Evolutionary conservation across 306 rosid species (phyloP).

Genomic region (Cicer cuneatum): DNA sequence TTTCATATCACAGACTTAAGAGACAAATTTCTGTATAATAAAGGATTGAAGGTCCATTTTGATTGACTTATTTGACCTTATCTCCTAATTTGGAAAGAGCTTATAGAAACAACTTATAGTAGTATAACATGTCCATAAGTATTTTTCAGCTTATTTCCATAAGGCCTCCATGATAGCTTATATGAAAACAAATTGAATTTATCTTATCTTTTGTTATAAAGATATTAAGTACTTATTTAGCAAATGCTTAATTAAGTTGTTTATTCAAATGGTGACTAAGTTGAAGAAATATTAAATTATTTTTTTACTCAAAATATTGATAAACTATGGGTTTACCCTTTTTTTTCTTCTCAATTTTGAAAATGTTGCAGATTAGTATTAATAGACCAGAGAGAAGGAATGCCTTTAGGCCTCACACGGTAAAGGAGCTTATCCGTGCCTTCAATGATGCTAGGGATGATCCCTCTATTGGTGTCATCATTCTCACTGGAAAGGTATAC

Average conservation of each 20-base stretch:
- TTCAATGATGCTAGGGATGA: conserved; percentile 84
- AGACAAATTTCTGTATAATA: not conserved
- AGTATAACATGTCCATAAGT: no score
- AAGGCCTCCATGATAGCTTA: no score
- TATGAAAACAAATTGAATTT: no score
- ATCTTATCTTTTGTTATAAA: no score
- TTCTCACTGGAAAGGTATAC: conserved; percentile 78
- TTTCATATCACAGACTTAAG: not conserved
- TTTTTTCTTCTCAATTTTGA: not conserved
- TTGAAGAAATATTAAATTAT: not conserved
- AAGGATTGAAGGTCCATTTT: no score
- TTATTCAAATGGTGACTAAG: not conserved
- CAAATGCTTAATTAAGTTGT: no score
- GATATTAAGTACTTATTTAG: no score
- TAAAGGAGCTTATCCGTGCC: conserved; percentile 81
- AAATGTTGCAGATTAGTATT: conserved; percentile 63
- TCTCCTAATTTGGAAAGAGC: no score
- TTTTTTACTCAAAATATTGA: not conserved
- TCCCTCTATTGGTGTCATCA: conserved; percentile 73
- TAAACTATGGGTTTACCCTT: not conserved
- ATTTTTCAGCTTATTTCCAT: no score
- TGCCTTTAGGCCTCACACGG: conserved; percentile 80
- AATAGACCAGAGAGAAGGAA: conserved; percentile 84
- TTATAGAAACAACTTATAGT: no score
- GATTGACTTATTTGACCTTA: no score